Conservation (phyloP, 352 stramenopile genomes). For the Phytophthora palmivora region DNA sequence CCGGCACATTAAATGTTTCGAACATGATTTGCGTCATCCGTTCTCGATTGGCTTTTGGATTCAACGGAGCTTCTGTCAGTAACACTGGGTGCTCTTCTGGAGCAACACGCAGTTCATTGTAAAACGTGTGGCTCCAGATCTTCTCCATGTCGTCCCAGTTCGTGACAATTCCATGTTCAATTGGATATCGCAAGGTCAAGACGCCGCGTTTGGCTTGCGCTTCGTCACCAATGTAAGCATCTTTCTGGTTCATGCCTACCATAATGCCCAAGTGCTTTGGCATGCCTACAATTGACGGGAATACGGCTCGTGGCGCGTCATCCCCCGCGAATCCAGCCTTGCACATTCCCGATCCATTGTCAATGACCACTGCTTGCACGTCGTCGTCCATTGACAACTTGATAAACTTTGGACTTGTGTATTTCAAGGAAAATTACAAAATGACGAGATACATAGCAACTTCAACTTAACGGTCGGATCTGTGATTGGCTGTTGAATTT, state of each 20-base stretch:
- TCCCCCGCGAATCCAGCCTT: constrained; percentile 98
- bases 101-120: constrained; percentile 96
- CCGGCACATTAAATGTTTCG: constrained; percentile 95
- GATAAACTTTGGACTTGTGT: constrained; percentile 2
- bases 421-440: constrained; percentile 12
- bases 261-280: constrained; percentile 97
- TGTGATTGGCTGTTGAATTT: constrained; percentile 7
- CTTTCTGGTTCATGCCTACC: constrained; percentile 97
- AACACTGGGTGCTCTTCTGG: constrained; percentile 98
- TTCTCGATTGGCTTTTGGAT: constrained; percentile 94
- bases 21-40: constrained; percentile 98
- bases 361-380: constrained; percentile 83
- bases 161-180: constrained; percentile 99
- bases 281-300: constrained; percentile 96
- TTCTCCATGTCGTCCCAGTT: constrained; percentile 99
- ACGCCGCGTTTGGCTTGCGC: constrained; percentile 94
- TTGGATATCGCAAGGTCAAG: constrained; percentile 96
- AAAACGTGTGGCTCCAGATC: constrained; percentile 99
- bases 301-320: constrained; percentile 96
- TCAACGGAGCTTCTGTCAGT: constrained; percentile 94
- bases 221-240: constrained; percentile 94
- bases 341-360: constrained; percentile 99
- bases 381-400: constrained; percentile 52
- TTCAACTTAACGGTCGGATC: constrained; percentile 32
- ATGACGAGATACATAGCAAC: constrained; percentile 10